phyloP scores from a whole-genome alignment of 1,284 basidiomycete species.

The Somion occarium region DNA sequence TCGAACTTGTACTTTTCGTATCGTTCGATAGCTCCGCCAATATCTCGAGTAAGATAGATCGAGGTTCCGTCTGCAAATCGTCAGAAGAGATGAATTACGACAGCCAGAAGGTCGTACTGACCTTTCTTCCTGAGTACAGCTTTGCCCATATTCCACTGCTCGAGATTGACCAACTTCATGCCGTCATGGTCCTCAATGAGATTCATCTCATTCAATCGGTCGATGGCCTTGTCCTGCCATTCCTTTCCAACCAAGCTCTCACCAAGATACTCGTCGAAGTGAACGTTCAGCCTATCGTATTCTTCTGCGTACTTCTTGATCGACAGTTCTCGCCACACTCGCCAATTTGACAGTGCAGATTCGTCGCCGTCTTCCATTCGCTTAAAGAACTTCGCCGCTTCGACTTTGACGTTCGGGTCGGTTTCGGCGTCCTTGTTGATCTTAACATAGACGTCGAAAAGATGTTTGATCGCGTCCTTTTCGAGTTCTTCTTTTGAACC shows the following conservation, averaged over 20 bases:
- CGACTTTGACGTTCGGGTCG: conserved; percentile 73
- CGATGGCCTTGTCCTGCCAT: conserved; percentile 71
- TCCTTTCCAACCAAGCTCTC: conserved; percentile 86
- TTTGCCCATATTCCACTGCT: conserved; percentile 86
- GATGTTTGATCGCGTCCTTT: conserved; percentile 90
- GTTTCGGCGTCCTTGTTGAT: conserved; percentile 83
- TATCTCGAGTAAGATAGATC: conserved; percentile 98
- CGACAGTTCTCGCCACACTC: conserved; percentile 88
- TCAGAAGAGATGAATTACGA: neutral
- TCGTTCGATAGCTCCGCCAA: conserved; percentile 91
- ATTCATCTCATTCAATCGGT: conserved; percentile 52
- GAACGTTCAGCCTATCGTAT: conserved; percentile 88
- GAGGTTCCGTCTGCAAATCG: conserved; percentile 86
- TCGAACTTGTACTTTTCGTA: conserved; percentile 93
- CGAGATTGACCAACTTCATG: conserved; percentile 78
- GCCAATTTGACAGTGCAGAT: conserved; percentile 83
- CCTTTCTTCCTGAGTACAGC: conserved; percentile 90
- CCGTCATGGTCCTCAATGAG: conserved; percentile 60
- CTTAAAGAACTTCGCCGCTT: conserved; percentile 91
- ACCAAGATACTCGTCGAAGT: conserved; percentile 93
- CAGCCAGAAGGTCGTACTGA: conserved; percentile 25
- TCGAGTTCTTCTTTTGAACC: conserved; percentile 83
- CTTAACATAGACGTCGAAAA: conserved; percentile 93
- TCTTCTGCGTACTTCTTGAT: conserved; percentile 90
- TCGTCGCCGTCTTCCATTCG: conserved; percentile 96